phyloP scores from a whole-genome alignment of 176 grass and related monocot species.

The Alloteropsis semialata region DNA sequence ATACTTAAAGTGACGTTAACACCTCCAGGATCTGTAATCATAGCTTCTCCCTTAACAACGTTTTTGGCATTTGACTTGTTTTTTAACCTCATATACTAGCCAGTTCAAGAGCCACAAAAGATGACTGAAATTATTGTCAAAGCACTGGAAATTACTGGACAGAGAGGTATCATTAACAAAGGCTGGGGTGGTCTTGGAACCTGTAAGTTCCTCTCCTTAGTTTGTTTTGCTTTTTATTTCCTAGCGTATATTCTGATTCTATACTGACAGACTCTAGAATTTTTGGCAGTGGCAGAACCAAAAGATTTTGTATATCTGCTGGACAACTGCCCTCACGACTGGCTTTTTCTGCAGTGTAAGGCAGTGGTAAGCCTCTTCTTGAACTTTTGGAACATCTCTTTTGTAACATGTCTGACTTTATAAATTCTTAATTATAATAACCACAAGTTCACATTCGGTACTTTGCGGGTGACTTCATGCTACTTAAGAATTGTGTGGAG shows the following conservation, averaged over 20 bases:
- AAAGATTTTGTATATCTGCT: conserved; percentile 86
- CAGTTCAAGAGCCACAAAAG: conserved; percentile 91
- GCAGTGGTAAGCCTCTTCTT: conserved; percentile 59
- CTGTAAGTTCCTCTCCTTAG: conserved; percentile 52
- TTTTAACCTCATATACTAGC: conserved; percentile 49
- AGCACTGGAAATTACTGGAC: conserved; percentile 73
- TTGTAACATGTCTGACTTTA: neutral
- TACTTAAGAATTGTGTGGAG: neutral
- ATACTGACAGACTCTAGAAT: conserved; percentile 15
- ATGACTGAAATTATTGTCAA: conserved; percentile 87
- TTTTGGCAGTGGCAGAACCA: conserved; percentile 65
- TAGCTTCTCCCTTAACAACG: neutral
- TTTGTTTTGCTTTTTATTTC: conserved; percentile 15
- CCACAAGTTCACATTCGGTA: neutral
- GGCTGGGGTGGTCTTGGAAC: conserved; percentile 97
- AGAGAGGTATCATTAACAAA: conserved; percentile 98
- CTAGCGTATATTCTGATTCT: conserved; percentile 15
- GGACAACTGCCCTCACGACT: conserved; percentile 93
- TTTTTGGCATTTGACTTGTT: conserved; percentile 10
- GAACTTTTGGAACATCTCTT: neutral
- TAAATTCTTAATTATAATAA: neutral
- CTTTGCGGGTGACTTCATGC: neutral
- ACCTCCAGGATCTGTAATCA: neutral
- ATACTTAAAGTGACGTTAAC: neutral
- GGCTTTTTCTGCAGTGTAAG: conserved; percentile 95